Percentiles rank a stretch among this genome's conserved stretches.
Evolutionary conservation across 495 filamentous ascomycete genomes (phyloP).

Genomic region (Rusavskia elegans): DNA sequence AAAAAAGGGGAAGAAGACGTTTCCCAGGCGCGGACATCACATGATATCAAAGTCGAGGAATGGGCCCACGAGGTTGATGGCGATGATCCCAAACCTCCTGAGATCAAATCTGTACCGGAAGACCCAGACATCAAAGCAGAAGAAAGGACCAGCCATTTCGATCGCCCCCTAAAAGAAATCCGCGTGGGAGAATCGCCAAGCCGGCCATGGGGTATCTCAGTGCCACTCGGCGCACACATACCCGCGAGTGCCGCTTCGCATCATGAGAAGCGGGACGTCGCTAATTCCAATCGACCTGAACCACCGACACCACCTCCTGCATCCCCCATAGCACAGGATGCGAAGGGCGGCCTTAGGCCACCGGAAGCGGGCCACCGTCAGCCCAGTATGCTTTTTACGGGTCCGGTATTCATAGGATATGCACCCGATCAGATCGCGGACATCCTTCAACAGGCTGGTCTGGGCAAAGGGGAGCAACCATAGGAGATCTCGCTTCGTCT

Average conservation of each 20-base stretch:
- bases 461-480: background rate
- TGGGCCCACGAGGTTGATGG: slow-evolving; percentile 2
- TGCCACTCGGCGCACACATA: slow-evolving; percentile 39
- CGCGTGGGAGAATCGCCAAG: slow-evolving; percentile 79
- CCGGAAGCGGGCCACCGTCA: slow-evolving; percentile 3
- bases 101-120: too few species aligned
- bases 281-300: background rate
- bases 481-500: too few species aligned
- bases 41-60: slow-evolving; percentile 28
- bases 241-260: slow-evolving; percentile 10
- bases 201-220: slow-evolving; percentile 76
- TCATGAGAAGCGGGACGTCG: slow-evolving; percentile 14
- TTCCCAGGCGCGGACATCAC: slow-evolving; percentile 33
- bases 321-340: too few species aligned
- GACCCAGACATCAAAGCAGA: slow-evolving; percentile 19
- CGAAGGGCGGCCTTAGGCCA: background rate
- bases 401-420: slow-evolving; percentile 82
- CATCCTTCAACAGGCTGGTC: slow-evolving; percentile 37
- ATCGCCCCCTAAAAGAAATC: slow-evolving; percentile 66
- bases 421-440: slow-evolving; percentile 59
- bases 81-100: background rate
- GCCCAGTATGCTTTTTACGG: slow-evolving; percentile 63
- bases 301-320: background rate
- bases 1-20: slow-evolving; percentile 31
- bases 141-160: slow-evolving; percentile 40